Percentiles rank a stretch among this genome's conserved stretches.
phyloP scores from a whole-genome alignment of 2,329 filamentous ascomycete genomes.

The Coleophoma crateriformis region DNA sequence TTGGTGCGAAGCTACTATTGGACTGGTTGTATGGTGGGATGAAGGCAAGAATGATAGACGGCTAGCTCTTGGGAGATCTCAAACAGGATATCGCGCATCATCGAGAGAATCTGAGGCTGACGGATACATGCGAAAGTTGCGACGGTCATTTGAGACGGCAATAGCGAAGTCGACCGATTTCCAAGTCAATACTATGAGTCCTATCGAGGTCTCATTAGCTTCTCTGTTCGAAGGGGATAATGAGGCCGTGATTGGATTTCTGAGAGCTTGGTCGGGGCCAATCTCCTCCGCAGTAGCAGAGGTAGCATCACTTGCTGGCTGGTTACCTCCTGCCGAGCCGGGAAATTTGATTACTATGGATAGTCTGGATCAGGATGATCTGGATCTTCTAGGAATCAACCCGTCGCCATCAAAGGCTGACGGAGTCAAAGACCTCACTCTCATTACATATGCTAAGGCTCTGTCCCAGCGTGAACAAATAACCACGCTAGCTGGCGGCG shows the following conservation, averaged over 20 bases:
- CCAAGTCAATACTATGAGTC: slow-evolving; percentile 68
- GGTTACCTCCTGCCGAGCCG: slow-evolving; percentile 61
- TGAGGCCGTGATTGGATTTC: slow-evolving; percentile 67
- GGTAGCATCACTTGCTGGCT: slow-evolving; percentile 75
- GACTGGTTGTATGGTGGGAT: slow-evolving; percentile 88
- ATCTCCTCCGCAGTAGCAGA: slow-evolving; percentile 76
- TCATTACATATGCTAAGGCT: slow-evolving; percentile 69
- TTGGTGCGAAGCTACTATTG: slow-evolving; percentile 86
- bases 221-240: slow-evolving; percentile 79
- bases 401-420: slow-evolving; percentile 52
- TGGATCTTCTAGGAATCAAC: slow-evolving; percentile 70
- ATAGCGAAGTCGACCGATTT: slow-evolving; percentile 66
- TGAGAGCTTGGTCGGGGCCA: slow-evolving; percentile 76
- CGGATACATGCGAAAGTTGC: slow-evolving; percentile 69
- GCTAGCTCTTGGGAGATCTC: slow-evolving; percentile 19
- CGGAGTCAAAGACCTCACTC: slow-evolving; percentile 72
- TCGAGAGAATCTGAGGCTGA: slow-evolving; percentile 41
- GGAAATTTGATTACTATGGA: slow-evolving; percentile 47
- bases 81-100: slow-evolving; percentile 23
- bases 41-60: slow-evolving; percentile 55
- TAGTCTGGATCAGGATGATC: slow-evolving; percentile 74
- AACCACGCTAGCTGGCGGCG: slow-evolving; percentile 10
- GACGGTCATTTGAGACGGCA: slow-evolving; percentile 60
- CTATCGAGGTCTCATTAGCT: slow-evolving; percentile 75
- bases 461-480: slow-evolving; percentile 47